Evolutionary conservation across 495 filamentous ascomycete species (phyloP), one percentile per base, ranked within the genome.

Genomic region (Alectoria sarmentosa): DNA sequence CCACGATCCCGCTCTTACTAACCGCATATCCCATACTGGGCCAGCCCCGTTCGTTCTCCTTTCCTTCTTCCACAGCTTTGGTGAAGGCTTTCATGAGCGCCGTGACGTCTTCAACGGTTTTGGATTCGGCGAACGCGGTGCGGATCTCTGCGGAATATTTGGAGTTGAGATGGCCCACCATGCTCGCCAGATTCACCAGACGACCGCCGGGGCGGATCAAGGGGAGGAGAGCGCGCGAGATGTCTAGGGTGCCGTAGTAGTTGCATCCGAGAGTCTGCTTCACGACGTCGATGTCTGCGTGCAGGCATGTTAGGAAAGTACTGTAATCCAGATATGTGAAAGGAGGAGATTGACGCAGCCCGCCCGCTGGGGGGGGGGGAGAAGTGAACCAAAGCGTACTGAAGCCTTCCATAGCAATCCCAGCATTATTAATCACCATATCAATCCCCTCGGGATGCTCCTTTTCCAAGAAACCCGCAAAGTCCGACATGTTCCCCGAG

Each of bases 351-450:
- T n/a, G n/a, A n/a, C 56, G 28, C 21, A n/a, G 38, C 21, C 49
- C 0, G 41, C 42, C 2, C 17, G 23, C 19, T n/a, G 48, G 21
- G 9, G 10, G 42, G 8, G 30, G 21, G 60, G 26, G 9, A 14
- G 34, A 28, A 10, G 52, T 5, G 4, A 30, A 23, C 26, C 37
- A 61, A n/a, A 17, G 44, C 69, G 19, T 60, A 73, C 72, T 61
- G 34, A 76, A 76, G 28, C 74, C 74, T 32, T 70, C 52, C 69
- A 76, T 68, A n/a, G 74, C 74, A 44, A 71, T 69, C 72, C 75
- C 79, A 1, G 79, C 80, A 67, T 82, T 82, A 69, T 82, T 82
- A 61, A 82, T 73, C 11, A 81, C 71, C 26, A 81, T 65, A 66
- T 83, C 80, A 37, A 83, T 70, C 1, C 80, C 78, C 28, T 80